phyloP scores from a whole-genome alignment of 345 rosid genomes.

The Populus pruinosa region DNA sequence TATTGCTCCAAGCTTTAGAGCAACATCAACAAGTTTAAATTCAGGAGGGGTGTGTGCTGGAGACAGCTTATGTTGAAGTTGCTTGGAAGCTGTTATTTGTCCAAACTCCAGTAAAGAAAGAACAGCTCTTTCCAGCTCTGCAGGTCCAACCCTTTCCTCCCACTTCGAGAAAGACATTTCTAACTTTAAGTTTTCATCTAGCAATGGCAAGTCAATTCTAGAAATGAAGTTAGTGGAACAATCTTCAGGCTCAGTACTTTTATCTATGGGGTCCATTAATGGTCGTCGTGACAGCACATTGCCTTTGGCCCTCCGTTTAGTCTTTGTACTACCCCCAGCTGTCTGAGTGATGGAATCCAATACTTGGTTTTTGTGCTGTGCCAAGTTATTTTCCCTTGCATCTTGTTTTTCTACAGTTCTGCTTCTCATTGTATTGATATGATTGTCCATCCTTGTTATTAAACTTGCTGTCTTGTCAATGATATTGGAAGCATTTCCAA shows the following conservation, averaged over 20 bases:
- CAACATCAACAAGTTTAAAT: conserved; percentile 66
- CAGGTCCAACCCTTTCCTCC: conserved; percentile 88
- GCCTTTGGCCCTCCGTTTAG: conserved; percentile 81
- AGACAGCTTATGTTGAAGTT: conserved; percentile 87
- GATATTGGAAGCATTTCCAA: conserved; percentile 57
- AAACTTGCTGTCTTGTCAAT: conserved; percentile 79
- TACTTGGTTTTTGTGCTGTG: conserved; percentile 53
- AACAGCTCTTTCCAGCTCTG: conserved; percentile 90
- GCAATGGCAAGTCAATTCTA: conserved; percentile 56
- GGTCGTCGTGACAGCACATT: conserved; percentile 54
- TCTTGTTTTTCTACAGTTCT: conserved; percentile 64
- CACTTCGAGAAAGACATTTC: conserved; percentile 83
- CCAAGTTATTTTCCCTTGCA: conserved; percentile 43
- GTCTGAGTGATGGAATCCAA: conserved; percentile 44
- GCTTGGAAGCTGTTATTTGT: conserved; percentile 91
- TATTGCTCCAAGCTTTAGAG: conserved; percentile 71
- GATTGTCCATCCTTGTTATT: conserved; percentile 88
- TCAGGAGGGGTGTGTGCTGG: conserved; percentile 72
- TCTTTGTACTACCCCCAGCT: conserved; percentile 48
- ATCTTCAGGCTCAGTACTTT: conserved; percentile 59
- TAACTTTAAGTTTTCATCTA: conserved; percentile 58
- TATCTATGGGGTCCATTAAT: conserved; percentile 53
- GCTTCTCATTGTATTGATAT: conserved; percentile 62
- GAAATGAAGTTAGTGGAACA: conserved; percentile 32
- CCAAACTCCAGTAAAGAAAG: conserved; percentile 91